Percentiles rank a stretch among this genome's conserved stretches.
phyloP scores from a whole-genome alignment of 192 early-diverging fungal genomes.

The Mortierella hygrophila region DNA sequence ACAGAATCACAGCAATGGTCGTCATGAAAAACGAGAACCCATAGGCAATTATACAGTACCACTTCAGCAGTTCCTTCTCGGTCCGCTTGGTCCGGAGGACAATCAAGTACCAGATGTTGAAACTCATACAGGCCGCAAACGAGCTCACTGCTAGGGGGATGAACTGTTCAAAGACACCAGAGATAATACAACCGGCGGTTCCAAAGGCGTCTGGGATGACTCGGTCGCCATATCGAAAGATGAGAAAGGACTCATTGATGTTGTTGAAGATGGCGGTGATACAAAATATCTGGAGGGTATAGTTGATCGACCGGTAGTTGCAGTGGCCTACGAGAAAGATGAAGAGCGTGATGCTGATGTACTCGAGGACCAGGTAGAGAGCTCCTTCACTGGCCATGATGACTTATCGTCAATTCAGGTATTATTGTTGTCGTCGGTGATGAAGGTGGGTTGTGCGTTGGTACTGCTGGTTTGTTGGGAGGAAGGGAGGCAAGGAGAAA shows the following conservation, averaged over 20 bases:
- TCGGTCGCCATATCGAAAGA: conserved; percentile 5
- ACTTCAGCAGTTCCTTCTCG: conserved; percentile 30
- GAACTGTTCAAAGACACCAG: conserved; percentile 34
- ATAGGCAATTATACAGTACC: conserved; percentile 38
- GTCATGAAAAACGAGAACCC: conserved; percentile 15
- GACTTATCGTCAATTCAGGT: neutral
- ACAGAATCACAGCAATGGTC: conserved; percentile 22
- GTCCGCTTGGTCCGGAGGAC: conserved; percentile 6
- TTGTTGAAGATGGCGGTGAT: conserved; percentile 35
- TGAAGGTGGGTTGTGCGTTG: neutral
- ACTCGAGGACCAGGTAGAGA: conserved; percentile 23
- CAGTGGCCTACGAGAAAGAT: conserved; percentile 32
- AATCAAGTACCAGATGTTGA: conserved; percentile 43
- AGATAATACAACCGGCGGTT: conserved; percentile 12
- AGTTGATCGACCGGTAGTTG: conserved; percentile 27
- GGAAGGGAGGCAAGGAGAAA: neutral
- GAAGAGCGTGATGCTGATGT: conserved; percentile 32
- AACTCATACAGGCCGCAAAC: conserved; percentile 28
- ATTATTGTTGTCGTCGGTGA: neutral
- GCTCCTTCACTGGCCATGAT: conserved; percentile 24
- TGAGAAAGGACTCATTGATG: conserved; percentile 43
- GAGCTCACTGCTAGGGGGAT: conserved; percentile 10
- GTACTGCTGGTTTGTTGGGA: neutral
- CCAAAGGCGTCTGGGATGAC: conserved; percentile 4
- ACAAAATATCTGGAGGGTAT: conserved; percentile 36